Conservation (phyloP, 495 filamentous ascomycete species). For the Cryomyces antarcticus region DNA sequence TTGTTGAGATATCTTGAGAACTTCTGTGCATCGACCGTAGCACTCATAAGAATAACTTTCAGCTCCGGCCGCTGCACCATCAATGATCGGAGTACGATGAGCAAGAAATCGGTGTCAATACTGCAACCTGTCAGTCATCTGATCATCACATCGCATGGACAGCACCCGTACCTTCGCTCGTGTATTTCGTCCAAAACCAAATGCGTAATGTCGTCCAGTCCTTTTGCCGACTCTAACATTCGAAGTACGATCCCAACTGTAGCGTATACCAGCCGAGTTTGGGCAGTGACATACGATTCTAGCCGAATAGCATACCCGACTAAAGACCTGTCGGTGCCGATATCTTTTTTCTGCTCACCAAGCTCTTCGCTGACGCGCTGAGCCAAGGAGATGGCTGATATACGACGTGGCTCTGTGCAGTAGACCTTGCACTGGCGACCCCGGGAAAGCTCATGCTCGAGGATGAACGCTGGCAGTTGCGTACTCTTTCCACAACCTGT, state of each 20-base stretch:
- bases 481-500: constrained; percentile 97
- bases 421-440: constrained; percentile 78
- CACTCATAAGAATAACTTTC: constrained; percentile 85
- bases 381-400: constrained; percentile 86
- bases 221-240: constrained; percentile 77
- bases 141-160: background rate
- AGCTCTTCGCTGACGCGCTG: constrained; percentile 84
- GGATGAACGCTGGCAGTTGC: constrained; percentile 76
- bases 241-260: constrained; percentile 81
- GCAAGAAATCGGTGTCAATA: constrained; percentile 87
- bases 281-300: constrained; percentile 61
- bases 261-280: constrained; percentile 74
- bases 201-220: constrained; percentile 75
- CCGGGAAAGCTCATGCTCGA: constrained; percentile 67
- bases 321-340: constrained; percentile 65
- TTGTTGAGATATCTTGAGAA: constrained; percentile 74
- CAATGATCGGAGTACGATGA: constrained; percentile 73
- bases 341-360: constrained; percentile 59
- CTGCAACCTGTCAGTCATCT: constrained; percentile 12
- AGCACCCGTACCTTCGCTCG: constrained; percentile 40
- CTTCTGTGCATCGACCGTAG: constrained; percentile 75
- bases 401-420: constrained; percentile 87
- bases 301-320: constrained; percentile 87
- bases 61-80: constrained; percentile 50
- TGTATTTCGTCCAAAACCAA: constrained; percentile 90